Base-by-base conservation (phyloP, 495 filamentous ascomycete genomes). In the Trichoderma virens region DNA sequence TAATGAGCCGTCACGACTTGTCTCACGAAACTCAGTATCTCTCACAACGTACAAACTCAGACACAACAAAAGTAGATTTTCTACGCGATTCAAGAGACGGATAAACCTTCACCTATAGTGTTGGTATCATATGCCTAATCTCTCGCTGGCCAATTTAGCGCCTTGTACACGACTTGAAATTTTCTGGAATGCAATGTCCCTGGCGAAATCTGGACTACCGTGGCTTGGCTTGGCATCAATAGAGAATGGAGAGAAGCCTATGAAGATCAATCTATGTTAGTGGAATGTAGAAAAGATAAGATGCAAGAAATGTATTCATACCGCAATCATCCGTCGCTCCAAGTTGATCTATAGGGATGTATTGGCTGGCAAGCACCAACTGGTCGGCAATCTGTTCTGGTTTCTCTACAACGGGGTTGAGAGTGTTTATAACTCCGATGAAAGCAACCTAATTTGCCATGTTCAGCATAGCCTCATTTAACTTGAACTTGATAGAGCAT, bases 131-230 rank as follows among this genome's bases (percentile, higher is more conserved):
- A 45, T 13, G 9, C 41, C 41, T 13, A 45, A n/a, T 13, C 16
- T 45, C 41, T 30, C 51, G 28, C 51, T 56, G 8, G 51, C 51
- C 25, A 56, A 30, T 18, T 56, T 56, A 14, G 51, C 51, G 11
- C 51, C 51, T 30, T 56, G 3, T 1, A 56, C 51, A 27, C 51
- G 51, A 8, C 20, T 56, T 18, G 51, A 1, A 30, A 56, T 56
- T 23, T 56, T 56, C 25, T 56, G 51, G 16, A 56, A 56, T 27
- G 51, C 51, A 27, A 56, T 56, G 25, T 56, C 51, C 51, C 51
- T 56, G 4, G 51, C 51, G 28, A 56, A 56, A 5, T 56, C 51
- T 8, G 51, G 51, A 18, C 51, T 56, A 7, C 51, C 51, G 7
- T 56, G 51, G 25, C 51, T 30, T 30, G 51, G 51, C 51, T 56